These are phyloP conservation scores for Ustilago loliicola DNA, from an alignment of 1,284 basidiomycete genomes.

Conservation along the genomic window DNA sequence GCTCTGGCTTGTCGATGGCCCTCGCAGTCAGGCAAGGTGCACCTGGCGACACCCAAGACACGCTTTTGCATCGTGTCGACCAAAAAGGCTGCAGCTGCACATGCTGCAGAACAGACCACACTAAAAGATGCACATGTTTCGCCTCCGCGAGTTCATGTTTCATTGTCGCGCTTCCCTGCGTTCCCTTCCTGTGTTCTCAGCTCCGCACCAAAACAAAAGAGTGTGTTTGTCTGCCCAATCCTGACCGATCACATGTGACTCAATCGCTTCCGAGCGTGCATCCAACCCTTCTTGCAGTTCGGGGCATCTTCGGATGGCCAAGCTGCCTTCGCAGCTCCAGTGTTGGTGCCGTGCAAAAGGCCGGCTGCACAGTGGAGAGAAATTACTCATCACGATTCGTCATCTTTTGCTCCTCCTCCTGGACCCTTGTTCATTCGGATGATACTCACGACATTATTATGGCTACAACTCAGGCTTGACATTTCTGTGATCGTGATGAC, in stretches of 20 bases:
- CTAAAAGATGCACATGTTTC: too few relatives aligned
- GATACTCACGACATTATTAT: background rate
- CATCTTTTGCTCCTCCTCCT: background rate
- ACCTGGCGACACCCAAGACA: too few relatives aligned
- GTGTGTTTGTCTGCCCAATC: too few relatives aligned
- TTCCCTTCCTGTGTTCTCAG: background rate
- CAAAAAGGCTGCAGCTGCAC: too few relatives aligned
- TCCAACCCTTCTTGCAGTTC: background rate
- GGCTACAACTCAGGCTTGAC: background rate
- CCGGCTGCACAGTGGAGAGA: background rate
- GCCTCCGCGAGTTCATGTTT: too few relatives aligned
- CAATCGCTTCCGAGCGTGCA: background rate
- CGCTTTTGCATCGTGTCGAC: too few relatives aligned
- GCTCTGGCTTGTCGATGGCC: too few relatives aligned
- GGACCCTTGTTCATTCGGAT: background rate
- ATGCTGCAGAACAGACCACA: too few relatives aligned
- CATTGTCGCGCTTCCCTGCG: too few relatives aligned
- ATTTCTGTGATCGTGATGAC: conserved; percentile 1
- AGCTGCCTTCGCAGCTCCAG: background rate
- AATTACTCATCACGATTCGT: conserved; percentile 14
- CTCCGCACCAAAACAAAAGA: too few relatives aligned
- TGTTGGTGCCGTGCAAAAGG: background rate
- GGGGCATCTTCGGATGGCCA: background rate
- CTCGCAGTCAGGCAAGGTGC: too few relatives aligned
- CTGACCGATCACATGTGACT: background rate